Evolutionary conservation across 164 flowering plant genomes (phyloP).

Genomic region (Taxillus chinensis): DNA sequence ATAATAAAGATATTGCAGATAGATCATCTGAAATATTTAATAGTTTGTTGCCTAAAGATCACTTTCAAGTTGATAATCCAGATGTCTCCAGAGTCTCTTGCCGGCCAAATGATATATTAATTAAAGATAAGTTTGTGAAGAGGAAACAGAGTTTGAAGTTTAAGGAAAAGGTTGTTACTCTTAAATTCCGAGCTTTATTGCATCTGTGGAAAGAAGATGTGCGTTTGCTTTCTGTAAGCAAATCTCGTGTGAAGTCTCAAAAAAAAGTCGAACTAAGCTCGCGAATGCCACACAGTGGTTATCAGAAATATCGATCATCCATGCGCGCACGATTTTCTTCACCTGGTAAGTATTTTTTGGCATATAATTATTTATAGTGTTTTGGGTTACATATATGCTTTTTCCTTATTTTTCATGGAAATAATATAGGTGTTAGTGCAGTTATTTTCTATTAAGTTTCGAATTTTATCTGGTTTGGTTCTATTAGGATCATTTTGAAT

Average conservation of each 20-base stretch:
- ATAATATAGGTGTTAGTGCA: too few species aligned
- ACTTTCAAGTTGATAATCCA: conserved; percentile 12
- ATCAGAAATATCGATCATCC: conserved; percentile 60
- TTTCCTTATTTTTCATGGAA: too few species aligned
- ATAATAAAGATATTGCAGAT: conserved; percentile 53
- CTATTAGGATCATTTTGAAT: too few species aligned
- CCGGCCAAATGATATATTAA: conserved; percentile 11
- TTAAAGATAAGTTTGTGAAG: conserved; percentile 36
- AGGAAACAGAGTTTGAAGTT: conserved; percentile 42
- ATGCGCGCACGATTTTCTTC: conserved; percentile 51
- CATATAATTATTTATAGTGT: too few species aligned
- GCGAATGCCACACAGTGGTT: conserved; percentile 24
- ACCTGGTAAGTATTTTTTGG: conserved; percentile 21
- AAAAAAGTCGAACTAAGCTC: conserved; percentile 47
- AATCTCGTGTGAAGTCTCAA: conserved; percentile 50
- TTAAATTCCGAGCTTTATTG: conserved; percentile 62
- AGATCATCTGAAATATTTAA: conserved; percentile 39
- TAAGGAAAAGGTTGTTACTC: conserved; percentile 59
- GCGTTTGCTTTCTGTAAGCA: conserved; percentile 52
- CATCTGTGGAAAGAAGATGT: conserved; percentile 77
- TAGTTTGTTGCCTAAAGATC: conserved; percentile 33
- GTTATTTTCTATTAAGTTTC: too few species aligned
- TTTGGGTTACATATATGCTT: too few species aligned
- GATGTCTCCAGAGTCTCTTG: conserved; percentile 8
- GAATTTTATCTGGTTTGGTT: too few species aligned